Conservation (phyloP, 495 filamentous ascomycete species). For the Podospora anserina region DNA sequence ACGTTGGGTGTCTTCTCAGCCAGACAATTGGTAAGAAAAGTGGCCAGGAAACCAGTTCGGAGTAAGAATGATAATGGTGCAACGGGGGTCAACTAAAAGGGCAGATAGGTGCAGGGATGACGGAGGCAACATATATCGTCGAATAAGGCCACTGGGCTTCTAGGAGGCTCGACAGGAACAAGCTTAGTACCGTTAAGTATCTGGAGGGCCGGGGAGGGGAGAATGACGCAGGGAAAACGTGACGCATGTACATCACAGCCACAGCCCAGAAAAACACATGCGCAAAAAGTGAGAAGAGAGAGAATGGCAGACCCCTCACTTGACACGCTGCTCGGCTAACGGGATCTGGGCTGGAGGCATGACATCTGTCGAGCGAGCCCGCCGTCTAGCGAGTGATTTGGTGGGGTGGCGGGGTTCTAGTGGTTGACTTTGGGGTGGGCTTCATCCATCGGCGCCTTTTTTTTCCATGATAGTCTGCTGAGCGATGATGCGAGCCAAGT, state of each 20-base stretch:
- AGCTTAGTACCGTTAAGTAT: background rate
- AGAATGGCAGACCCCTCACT: conserved; percentile 4
- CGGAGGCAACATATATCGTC: background rate
- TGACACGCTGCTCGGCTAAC: conserved; percentile 15
- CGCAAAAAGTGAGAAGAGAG: background rate
- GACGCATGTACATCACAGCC: conserved; percentile 18
- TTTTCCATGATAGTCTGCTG: background rate
- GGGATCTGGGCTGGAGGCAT: conserved; percentile 21
- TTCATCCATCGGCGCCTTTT: conserved; percentile 4
- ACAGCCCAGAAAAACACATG: conserved; percentile 11
- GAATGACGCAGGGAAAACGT: conserved; percentile 20
- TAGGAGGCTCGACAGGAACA: background rate
- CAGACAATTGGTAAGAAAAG: background rate
- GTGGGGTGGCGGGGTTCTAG: conserved; percentile 34
- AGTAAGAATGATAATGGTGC: background rate
- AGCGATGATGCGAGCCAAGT: conserved; percentile 17
- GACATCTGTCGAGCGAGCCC: conserved; percentile 25
- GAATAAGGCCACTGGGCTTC: background rate
- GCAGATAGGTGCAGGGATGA: background rate
- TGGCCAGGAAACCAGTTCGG: background rate
- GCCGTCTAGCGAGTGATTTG: conserved; percentile 14
- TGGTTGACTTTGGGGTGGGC: conserved; percentile 12
- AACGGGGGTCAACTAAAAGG: background rate
- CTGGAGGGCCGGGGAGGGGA: background rate
- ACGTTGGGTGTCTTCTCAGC: conserved; percentile 15